phyloP scores from a whole-genome alignment of 2,329 filamentous ascomycete species.

The Neonectria neomacrospora region DNA sequence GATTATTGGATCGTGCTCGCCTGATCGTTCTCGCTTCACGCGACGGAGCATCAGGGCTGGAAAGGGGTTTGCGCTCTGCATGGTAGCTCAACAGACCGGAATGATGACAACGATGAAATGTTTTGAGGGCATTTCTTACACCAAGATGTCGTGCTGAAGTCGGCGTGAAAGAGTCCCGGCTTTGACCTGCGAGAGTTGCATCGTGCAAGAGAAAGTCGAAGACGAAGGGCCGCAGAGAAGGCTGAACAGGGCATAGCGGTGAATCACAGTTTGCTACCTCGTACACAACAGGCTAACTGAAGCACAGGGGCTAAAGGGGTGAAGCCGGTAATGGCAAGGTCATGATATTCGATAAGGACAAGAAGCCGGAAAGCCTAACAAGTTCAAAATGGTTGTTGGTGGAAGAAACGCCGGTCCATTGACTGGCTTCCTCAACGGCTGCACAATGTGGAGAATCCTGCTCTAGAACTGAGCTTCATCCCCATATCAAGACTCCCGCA shows the following conservation, averaged over 20 bases:
- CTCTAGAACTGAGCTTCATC: background rate
- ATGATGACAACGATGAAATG: background rate
- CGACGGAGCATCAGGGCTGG: background rate
- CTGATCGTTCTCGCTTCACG: constrained; percentile 17
- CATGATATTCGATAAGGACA: background rate
- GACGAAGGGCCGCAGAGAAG: background rate
- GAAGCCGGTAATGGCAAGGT: background rate
- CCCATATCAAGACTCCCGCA: background rate
- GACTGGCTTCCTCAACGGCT: background rate
- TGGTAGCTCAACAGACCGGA: background rate
- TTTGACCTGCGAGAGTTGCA: background rate
- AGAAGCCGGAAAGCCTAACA: background rate
- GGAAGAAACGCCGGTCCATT: background rate
- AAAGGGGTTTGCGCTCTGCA: constrained; percentile 1
- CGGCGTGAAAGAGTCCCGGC: background rate
- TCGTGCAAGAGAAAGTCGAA: background rate
- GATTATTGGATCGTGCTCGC: constrained; percentile 20
- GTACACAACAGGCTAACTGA: background rate
- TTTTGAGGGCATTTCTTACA: background rate
- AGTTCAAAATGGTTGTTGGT: too few species aligned
- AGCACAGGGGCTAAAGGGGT: background rate
- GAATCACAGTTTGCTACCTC: background rate
- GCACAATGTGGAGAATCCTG: background rate
- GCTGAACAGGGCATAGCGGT: background rate
- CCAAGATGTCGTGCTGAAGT: background rate